These are phyloP conservation scores for Wickerhamomyces pijperi DNA, from an alignment of 805 yeast genomes.

Conservation along the genomic window DNA sequence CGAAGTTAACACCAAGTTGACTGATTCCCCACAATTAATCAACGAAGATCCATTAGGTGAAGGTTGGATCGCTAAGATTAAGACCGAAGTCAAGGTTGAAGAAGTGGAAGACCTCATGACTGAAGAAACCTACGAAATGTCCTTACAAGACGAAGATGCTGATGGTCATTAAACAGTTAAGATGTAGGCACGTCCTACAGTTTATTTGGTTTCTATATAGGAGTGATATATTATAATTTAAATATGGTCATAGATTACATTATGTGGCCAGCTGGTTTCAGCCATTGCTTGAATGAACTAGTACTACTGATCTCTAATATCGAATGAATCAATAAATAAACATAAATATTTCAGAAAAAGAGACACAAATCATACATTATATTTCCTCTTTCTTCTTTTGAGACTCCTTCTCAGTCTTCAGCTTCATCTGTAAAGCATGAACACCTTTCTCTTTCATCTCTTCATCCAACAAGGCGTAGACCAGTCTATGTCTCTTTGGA, in stretches of 20 bases:
- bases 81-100: conserved; percentile 34
- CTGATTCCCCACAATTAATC: conserved; percentile 63
- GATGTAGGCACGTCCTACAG: too few species aligned
- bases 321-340: too few species aligned
- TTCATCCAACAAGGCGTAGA: conserved; percentile 58
- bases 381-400: conserved; percentile 1
- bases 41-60: conserved; percentile 87
- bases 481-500: conserved; percentile 70
- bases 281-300: too few species aligned
- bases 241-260: too few species aligned
- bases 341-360: too few species aligned
- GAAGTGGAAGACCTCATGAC: conserved; percentile 48
- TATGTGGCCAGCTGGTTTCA: too few species aligned
- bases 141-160: conserved; percentile 12
- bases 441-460: conserved; percentile 64
- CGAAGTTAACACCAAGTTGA: conserved; percentile 60
- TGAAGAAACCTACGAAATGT: conserved; percentile 31
- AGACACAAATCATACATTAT: too few species aligned
- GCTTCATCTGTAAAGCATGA: conserved; percentile 80
- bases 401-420: conserved; percentile 59
- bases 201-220: background rate
- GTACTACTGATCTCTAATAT: too few species aligned
- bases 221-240: too few species aligned
- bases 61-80: conserved; percentile 84
- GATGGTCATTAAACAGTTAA: background rate